Base-by-base conservation (phyloP, 441 rosid species). In the Jatropha multifida region DNA sequence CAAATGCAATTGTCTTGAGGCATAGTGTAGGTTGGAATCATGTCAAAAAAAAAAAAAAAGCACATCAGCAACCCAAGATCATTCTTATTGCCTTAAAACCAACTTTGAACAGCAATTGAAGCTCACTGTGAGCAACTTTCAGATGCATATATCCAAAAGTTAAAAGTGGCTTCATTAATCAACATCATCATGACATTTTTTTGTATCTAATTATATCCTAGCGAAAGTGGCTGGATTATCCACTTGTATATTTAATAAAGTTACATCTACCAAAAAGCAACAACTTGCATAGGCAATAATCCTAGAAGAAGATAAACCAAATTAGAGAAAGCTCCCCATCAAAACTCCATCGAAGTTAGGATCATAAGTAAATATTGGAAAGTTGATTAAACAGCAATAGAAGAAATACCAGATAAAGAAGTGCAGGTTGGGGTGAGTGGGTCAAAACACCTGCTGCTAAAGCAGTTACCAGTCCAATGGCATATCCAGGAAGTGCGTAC, bases 401-500 rank as follows among this genome's bases (percentile, higher is more conserved):
- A 69, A 75, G 8, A 72, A 2, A 52, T 88, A 95, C 99, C 99
- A 90, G 90, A 87, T 93, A 93, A 77, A 95, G 94, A 69, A 92
- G 94, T 44, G 99, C 97, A 15, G 99, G 98, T 74, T 95, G 99
- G 65, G 97, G 97, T 15, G 89, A 88, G 80, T 67, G 94, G 14
- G 97, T 91, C 81, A 93, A 77, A 82, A 90, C 84, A 68, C 99
- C 97, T 58, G 97, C 96, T 41, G 94, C 90, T 76, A 95, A 82
- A 61, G 99, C 98, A 17, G 87, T 77, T 20, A 89, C 80, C 60
- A 95, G 86, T 76, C 99, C 99, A 68, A 89, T 74, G 68, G 94
- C 92, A 79, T 95, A 92, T 56, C 99, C 98, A 6, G 94, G 89
- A 79, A 93, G 92, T 20, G 96, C 99, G 81, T 87, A 92, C 92